phyloP scores from a whole-genome alignment of 495 filamentous ascomycete genomes.

The Daldinia decipiens region DNA sequence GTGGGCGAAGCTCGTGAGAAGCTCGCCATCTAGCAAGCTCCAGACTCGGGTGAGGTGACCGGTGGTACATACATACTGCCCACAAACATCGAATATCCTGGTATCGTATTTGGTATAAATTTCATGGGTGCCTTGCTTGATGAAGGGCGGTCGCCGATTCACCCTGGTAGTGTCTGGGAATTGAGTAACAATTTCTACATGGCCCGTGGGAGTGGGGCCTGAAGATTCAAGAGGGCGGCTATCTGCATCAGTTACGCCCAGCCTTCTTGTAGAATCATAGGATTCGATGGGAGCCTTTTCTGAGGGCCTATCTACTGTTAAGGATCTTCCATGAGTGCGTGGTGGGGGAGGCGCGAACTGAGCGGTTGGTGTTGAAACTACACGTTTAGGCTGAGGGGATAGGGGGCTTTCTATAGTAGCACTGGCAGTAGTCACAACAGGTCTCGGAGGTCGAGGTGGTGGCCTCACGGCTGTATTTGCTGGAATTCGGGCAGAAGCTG shows the following conservation, averaged over 20 bases:
- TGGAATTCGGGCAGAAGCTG: constrained; percentile 35
- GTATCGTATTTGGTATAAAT: constrained; percentile 90
- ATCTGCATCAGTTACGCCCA: constrained; percentile 36
- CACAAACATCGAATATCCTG: constrained; percentile 84
- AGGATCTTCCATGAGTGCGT: constrained; percentile 60
- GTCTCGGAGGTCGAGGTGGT: constrained; percentile 60
- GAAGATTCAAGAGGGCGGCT: constrained; percentile 44
- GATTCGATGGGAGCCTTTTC: constrained; percentile 52
- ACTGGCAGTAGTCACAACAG: constrained; percentile 49
- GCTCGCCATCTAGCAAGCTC: constrained; percentile 83
- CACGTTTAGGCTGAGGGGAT: constrained; percentile 61
- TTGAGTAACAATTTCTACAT: constrained; percentile 44
- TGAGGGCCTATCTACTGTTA: constrained; percentile 58
- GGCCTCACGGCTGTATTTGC: constrained; percentile 48
- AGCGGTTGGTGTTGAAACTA: constrained; percentile 60
- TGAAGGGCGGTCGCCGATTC: constrained; percentile 82
- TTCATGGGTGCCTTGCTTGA: constrained; percentile 73
- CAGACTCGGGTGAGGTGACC: constrained; percentile 87
- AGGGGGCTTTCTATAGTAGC: constrained; percentile 38
- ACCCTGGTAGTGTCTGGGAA: constrained; percentile 88
- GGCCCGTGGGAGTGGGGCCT: constrained; percentile 28
- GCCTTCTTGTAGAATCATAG: constrained; percentile 43
- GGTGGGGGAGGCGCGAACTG: constrained; percentile 52
- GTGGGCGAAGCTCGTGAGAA: constrained; percentile 81
- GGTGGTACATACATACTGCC: constrained; percentile 85